A percentile compares a stretch with the other conserved stretches of the same genome.
These are phyloP conservation scores for Leccinellum luteum DNA, from an alignment of 768 basidiomycete genomes.

Conservation along the genomic window DNA sequence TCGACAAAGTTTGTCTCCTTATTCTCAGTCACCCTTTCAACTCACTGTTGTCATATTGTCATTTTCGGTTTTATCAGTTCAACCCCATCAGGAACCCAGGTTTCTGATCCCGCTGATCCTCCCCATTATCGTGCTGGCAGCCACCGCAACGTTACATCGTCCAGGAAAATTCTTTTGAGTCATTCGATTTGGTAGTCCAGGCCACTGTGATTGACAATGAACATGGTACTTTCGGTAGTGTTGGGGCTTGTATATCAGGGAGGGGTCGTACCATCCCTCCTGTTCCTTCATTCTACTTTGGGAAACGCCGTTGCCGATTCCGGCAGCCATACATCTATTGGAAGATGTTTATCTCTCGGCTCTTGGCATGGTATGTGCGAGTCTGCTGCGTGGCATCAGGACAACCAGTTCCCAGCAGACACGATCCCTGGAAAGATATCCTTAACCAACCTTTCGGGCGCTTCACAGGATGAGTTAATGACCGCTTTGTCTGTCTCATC, in stretches of 20 bases:
- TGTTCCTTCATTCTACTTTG: constrained; percentile 31
- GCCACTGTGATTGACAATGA: constrained; percentile 7
- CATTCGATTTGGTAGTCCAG: background rate
- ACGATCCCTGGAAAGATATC: constrained; percentile 16
- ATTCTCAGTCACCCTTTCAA: background rate
- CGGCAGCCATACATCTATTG: constrained; percentile 32
- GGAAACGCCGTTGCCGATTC: background rate
- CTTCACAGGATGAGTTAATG: constrained; percentile 14
- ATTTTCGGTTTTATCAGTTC: constrained; percentile 29
- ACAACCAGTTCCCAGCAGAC: constrained; percentile 20
- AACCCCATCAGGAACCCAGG: constrained; percentile 41
- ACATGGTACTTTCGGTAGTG: constrained; percentile 26
- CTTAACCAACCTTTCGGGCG: constrained; percentile 32
- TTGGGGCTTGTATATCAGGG: constrained; percentile 41
- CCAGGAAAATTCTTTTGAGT: constrained; percentile 30
- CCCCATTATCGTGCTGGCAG: constrained; percentile 30
- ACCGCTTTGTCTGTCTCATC: constrained; percentile 13
- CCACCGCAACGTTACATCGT: constrained; percentile 24
- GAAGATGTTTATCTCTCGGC: constrained; percentile 42
- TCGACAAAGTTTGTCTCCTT: constrained; percentile 14
- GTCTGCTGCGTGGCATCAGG: background rate
- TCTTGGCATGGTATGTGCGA: constrained; percentile 19
- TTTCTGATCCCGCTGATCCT: constrained; percentile 37
- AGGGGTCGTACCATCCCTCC: constrained; percentile 38
- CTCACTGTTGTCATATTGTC: constrained; percentile 17